A percentile compares a stretch with the other conserved stretches of the same genome.
These are phyloP conservation scores for Pholiota microspora DNA, from an alignment of 768 basidiomycete genomes.

Conservation along the genomic window DNA sequence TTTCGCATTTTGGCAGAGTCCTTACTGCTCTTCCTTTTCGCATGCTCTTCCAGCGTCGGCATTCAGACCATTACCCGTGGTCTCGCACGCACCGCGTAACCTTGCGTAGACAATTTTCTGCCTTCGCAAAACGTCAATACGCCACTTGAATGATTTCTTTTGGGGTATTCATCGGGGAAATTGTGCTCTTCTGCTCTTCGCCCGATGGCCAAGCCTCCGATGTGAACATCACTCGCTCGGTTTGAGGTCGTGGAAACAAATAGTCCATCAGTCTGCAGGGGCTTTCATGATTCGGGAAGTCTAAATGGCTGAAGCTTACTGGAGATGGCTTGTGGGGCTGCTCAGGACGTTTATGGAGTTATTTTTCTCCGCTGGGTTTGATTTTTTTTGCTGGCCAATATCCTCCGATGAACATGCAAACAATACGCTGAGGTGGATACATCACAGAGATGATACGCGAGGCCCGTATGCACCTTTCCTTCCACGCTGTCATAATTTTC, in stretches of 20 bases:
- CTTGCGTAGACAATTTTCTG: background rate
- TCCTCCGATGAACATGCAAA: background rate
- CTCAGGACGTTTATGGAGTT: background rate
- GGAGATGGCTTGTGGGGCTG: background rate
- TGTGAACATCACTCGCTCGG: background rate
- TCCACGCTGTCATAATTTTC: conserved; percentile 14
- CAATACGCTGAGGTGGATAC: conserved; percentile 6
- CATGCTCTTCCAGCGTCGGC: background rate
- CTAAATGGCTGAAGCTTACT: background rate
- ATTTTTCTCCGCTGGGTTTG: background rate
- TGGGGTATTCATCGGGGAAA: background rate
- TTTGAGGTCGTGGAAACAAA: background rate
- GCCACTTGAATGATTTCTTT: background rate
- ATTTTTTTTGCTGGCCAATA: background rate
- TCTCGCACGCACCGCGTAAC: background rate
- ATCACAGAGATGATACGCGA: conserved; percentile 9
- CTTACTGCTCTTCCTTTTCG: background rate
- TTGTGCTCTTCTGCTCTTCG: background rate
- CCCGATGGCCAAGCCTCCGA: background rate
- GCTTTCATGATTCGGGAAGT: background rate
- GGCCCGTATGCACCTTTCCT: background rate
- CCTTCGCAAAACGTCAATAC: background rate
- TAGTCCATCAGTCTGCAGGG: background rate
- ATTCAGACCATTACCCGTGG: conserved; percentile 7
- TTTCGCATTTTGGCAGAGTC: background rate